Conservation (phyloP, 164 flowering plant species). For the Cinnamomum micranthum region DNA sequence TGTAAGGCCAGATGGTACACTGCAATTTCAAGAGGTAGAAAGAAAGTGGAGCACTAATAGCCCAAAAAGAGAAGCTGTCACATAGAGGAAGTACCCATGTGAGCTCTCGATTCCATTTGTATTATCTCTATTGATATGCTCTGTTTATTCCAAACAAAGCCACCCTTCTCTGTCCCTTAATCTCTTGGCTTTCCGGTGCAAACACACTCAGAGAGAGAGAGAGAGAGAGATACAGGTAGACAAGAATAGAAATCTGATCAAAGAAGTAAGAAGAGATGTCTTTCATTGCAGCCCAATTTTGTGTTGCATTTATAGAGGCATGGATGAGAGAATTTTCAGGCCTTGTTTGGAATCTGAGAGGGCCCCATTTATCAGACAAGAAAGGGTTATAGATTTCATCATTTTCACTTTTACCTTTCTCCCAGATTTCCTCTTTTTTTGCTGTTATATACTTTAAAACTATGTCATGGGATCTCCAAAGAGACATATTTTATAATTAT, state of each 20-base stretch:
- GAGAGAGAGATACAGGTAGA: not conserved
- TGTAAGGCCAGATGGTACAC: slow-evolving; percentile 1
- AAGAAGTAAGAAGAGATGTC: not conserved
- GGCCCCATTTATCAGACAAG: not conserved
- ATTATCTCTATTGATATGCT: slow-evolving; percentile 22
- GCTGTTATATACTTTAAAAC: not conserved
- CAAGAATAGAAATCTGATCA: not conserved
- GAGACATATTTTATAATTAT: not conserved
- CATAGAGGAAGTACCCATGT: slow-evolving; percentile 28
- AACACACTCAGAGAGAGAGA: not conserved
- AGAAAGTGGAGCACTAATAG: slow-evolving; percentile 16
- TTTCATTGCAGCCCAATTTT: not conserved
- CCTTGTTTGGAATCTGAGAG: slow-evolving; percentile 4
- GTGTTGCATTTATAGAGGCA: slow-evolving; percentile 16
- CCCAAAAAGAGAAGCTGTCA: slow-evolving; percentile 29
- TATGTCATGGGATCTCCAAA: not conserved
- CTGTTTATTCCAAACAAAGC: slow-evolving; percentile 24
- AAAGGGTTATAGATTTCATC: not conserved
- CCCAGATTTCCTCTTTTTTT: not conserved
- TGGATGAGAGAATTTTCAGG: slow-evolving; percentile 9
- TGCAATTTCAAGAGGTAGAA: slow-evolving; percentile 18
- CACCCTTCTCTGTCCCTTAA: slow-evolving; percentile 1
- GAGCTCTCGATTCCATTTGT: slow-evolving; percentile 20
- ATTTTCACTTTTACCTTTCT: not conserved
- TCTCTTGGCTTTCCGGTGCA: not conserved